Percentiles rank a stretch among this genome's conserved stretches.
Conservation (phyloP, 192 early-diverging fungal species). For the Piromyces sp. region DNA sequence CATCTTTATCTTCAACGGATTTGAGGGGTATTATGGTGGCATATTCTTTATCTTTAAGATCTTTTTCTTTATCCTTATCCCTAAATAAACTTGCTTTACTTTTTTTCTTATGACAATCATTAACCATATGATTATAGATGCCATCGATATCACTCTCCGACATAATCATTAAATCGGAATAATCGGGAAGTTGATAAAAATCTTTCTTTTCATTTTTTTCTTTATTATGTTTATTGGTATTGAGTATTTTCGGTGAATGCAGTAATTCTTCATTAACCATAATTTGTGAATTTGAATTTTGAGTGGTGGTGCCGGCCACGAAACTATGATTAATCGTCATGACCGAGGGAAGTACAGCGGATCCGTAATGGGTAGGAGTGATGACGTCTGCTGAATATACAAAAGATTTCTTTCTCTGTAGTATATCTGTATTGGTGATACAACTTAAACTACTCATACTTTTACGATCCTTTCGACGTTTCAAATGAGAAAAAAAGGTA, state of each 20-base stretch:
- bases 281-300: not conserved
- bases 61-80: not conserved
- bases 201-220: too few species aligned
- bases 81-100: too few species aligned
- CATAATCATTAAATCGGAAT: not conserved
- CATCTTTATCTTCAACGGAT: not conserved
- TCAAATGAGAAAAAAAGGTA: not conserved
- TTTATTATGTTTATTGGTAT: not conserved
- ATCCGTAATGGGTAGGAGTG: not conserved
- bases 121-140: not conserved
- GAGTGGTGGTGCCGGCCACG: not conserved
- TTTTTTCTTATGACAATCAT: not conserved
- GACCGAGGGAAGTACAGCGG: not conserved
- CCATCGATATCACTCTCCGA: not conserved
- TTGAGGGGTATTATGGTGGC: not conserved
- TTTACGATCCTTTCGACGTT: not conserved
- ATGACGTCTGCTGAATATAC: not conserved
- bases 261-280: not conserved
- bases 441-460: not conserved
- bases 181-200: not conserved
- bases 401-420: not conserved
- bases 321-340: not conserved
- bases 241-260: not conserved
- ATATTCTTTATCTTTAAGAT: too few species aligned
- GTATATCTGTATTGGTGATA: not conserved